These are phyloP conservation scores for Achlya hypogyna DNA, from an alignment of 352 stramenopile species.

Conservation along the genomic window DNA sequence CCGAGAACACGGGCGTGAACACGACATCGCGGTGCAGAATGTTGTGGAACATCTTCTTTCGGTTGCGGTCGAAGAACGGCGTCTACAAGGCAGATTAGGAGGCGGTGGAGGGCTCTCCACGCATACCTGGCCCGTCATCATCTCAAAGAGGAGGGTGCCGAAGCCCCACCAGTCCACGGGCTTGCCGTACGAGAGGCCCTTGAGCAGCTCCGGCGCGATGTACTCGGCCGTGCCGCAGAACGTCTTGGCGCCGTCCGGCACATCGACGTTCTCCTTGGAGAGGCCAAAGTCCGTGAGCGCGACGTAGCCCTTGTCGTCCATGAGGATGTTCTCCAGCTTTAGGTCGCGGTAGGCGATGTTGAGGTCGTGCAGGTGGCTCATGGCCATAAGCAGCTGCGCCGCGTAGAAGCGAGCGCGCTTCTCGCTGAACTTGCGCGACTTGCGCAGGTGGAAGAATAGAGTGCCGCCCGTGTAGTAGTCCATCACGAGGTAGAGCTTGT, in stretches of 20 bases:
- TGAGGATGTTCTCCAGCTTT: constrained; percentile 94
- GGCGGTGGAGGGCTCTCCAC: not conserved
- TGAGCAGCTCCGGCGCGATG: constrained; percentile 86
- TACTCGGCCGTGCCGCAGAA: constrained; percentile 92
- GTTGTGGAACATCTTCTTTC: constrained; percentile 93
- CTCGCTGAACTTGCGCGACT: constrained; percentile 85
- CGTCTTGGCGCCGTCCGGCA: constrained; percentile 81
- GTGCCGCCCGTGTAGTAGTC: constrained; percentile 90
- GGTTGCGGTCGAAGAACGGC: constrained; percentile 92
- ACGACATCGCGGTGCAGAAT: constrained; percentile 85
- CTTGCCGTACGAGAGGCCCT: constrained; percentile 82
- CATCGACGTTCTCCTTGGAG: constrained; percentile 87
- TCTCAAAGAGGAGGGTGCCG: constrained; percentile 91
- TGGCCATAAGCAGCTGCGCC: constrained; percentile 84
- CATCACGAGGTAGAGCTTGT: constrained; percentile 90
- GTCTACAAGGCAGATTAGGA: constrained; percentile 38
- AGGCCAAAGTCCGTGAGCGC: constrained; percentile 89
- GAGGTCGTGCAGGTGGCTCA: constrained; percentile 89
- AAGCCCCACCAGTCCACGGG: constrained; percentile 93
- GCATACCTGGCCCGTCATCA: constrained; percentile 80
- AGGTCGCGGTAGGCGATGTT: constrained; percentile 92
- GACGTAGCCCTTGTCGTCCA: constrained; percentile 91
- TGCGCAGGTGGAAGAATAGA: constrained; percentile 88
- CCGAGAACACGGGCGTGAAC: constrained; percentile 80
- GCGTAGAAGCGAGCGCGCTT: constrained; percentile 85